Evolutionary conservation across 2,329 filamentous ascomycete species (phyloP), one percentile per base, ranked within the genome.

Genomic region (Fusarium mangiferae): DNA sequence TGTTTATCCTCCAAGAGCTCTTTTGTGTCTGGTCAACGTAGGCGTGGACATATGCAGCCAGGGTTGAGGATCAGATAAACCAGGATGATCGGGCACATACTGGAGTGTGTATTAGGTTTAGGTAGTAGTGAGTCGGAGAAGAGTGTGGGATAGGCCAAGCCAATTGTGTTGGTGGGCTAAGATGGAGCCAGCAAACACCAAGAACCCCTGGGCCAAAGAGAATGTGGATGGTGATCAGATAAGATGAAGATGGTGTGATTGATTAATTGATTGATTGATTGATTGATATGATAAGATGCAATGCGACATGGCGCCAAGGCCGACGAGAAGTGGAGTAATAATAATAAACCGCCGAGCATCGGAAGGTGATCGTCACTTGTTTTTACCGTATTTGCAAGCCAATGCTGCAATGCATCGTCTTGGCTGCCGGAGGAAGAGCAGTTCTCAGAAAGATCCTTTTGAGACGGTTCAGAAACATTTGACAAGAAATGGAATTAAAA

Each of bases 241-340:
- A 74, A 74, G 73, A 70, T 75, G 73, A 70, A 70, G 70, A 65
- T 76, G 70, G 48, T 52, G 58, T 66, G 73, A 76, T 72, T 64
- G 73, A 72, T 68, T 30, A 7, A 30, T 33, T 33, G 30, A 33
- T 33, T 33, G 30, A 30, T 33, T 33, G 30, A 33, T 33, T 33
- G 30, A 33, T 74, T 64, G 73, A 72, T 69, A 65, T 66, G 68
- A 72, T 74, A 74, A 67, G 68, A 74, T 64, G 55, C 24, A 57
- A 66, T 54, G 58, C 57, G 52, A 70, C 46, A 52, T 52, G 41
- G 44, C 52, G 68, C 68, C 44, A 71, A 57, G 56, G 30, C 39
- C 15, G 20, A 44, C 63, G 44, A 30, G 38, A 42, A 44, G 38
- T 36, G n/a, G 38, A 14, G 45, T 14, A 33, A 30, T 11, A 30